A percentile compares a stretch with the other conserved stretches of the same genome.
Evolutionary conservation across 1,284 basidiomycete genomes (phyloP).

Genomic region (Neolentinus lepideus): DNA sequence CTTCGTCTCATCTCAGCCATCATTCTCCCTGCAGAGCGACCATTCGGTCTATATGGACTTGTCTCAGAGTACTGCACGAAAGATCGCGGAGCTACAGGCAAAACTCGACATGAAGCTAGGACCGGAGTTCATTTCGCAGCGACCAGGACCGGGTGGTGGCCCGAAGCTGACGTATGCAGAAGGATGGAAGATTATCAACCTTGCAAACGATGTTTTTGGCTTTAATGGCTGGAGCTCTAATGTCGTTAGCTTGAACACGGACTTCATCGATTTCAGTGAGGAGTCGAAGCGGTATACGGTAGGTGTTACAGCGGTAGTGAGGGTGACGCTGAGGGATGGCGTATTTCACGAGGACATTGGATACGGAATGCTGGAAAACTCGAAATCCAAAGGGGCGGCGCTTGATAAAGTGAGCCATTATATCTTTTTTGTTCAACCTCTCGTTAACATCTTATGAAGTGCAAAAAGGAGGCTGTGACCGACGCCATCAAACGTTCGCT

Average conservation of each 20-base stretch:
- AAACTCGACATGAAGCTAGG: slow-evolving; percentile 87
- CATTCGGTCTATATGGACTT: slow-evolving; percentile 32
- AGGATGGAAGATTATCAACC: slow-evolving; percentile 94
- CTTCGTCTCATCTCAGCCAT: slow-evolving; percentile 5
- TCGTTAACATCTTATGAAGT: slow-evolving; percentile 38
- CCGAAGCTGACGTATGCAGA: slow-evolving; percentile 92
- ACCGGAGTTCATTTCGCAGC: slow-evolving; percentile 86
- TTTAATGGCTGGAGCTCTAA: slow-evolving; percentile 97
- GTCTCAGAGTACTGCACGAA: slow-evolving; percentile 50
- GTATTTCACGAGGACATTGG: slow-evolving; percentile 91
- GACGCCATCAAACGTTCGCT: slow-evolving; percentile 90
- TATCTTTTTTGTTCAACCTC: neutral
- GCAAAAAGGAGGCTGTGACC: slow-evolving; percentile 96
- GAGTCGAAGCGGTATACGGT: slow-evolving; percentile 64
- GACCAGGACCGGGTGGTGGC: slow-evolving; percentile 85
- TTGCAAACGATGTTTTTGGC: slow-evolving; percentile 98
- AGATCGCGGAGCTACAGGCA: slow-evolving; percentile 70
- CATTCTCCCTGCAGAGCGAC: slow-evolving; percentile 13
- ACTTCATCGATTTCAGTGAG: slow-evolving; percentile 66
- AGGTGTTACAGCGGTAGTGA: slow-evolving; percentile 81
- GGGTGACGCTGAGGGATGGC: slow-evolving; percentile 86
- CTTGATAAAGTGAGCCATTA: slow-evolving; percentile 84
- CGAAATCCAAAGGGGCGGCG: slow-evolving; percentile 77
- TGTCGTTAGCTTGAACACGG: slow-evolving; percentile 72
- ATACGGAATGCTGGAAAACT: slow-evolving; percentile 84